Evolutionary conservation across 306 rosid genomes (phyloP), one percentile per base, ranked within the genome.

Genomic region (Fagus sylvatica): DNA sequence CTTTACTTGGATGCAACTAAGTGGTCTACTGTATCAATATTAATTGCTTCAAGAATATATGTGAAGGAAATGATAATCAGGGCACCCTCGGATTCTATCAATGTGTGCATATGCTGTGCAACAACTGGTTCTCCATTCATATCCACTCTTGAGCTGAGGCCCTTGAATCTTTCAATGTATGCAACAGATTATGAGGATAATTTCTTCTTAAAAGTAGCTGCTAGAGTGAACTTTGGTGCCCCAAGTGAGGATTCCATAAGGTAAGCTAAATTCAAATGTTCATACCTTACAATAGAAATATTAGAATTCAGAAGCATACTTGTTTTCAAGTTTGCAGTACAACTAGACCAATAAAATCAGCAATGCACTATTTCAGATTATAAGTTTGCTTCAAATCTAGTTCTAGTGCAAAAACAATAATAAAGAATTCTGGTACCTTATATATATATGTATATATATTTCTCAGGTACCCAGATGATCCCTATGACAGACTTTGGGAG

Each of bases 401-500:
- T 73, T 76, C 76, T 69, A 7, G 1, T 64, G 40, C 15, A 15
- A 40, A 13, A 53, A n/a, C 0, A 16, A 33, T 17, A 9, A 19
- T n/a, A 48, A 67, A 74, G 22, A 53, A 61, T 60, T 61, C 40
- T 77, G 36, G 39, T 32, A 28, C 17, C 49, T 73, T 3, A 40
- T 39, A 55, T 36, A 69, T 77, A 22, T 77, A 11, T 34, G 7
- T 41, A 10, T 56, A 30, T 61, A 54, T 81, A 61, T 85, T 69
- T 71, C 46, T 82, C 90, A 92, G 98, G 93, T 93, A 92, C 87
- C 98, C 98, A 46, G 98, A 95, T 85, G 98, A 95, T 66, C 98
- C 98, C 1, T 95, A 89, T 86, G 98, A 95, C 82, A 93, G 98
- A 89, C 88, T 95, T 83, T 95, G 99, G 98, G 96, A 87, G 69